Evolutionary conservation across 164 flowering plant species (phyloP).

Genomic region (Umbilicus rupestris): DNA sequence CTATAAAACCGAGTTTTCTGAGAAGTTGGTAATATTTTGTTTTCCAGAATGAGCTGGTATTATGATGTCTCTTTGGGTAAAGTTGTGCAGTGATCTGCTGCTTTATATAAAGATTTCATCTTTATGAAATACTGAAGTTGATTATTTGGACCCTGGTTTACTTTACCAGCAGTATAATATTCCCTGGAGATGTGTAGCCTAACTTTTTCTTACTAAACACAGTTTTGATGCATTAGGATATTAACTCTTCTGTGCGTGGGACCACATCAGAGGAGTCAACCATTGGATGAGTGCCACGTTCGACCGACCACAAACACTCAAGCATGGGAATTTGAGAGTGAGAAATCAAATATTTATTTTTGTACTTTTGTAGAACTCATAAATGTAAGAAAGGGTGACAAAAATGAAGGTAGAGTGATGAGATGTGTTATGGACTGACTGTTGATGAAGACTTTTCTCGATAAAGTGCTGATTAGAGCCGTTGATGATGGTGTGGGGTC

Average conservation of each 20-base stretch:
- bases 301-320: conserved; percentile 20
- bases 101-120: conserved; percentile 6
- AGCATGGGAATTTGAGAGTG: conserved; percentile 14
- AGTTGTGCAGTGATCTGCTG: background rate
- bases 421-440: background rate
- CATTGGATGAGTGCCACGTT: conserved; percentile 15
- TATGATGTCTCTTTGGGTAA: conserved; percentile 4
- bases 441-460: background rate
- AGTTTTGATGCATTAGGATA: conserved; percentile 13
- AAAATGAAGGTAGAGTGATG: too few species aligned
- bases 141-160: background rate
- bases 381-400: too few species aligned
- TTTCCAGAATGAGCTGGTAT: background rate
- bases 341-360: background rate
- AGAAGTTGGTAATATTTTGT: conserved; percentile 3
- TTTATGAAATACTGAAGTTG: background rate
- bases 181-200: conserved; percentile 1
- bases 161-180: background rate
- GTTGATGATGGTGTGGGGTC: background rate
- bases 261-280: background rate
- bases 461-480: background rate
- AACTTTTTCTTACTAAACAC: background rate
- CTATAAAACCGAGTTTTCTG: background rate
- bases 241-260: conserved; percentile 7
- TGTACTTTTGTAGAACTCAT: background rate